Base-by-base conservation (phyloP, 1,284 basidiomycete genomes). In the Sanghuangporus weigelae region DNA sequence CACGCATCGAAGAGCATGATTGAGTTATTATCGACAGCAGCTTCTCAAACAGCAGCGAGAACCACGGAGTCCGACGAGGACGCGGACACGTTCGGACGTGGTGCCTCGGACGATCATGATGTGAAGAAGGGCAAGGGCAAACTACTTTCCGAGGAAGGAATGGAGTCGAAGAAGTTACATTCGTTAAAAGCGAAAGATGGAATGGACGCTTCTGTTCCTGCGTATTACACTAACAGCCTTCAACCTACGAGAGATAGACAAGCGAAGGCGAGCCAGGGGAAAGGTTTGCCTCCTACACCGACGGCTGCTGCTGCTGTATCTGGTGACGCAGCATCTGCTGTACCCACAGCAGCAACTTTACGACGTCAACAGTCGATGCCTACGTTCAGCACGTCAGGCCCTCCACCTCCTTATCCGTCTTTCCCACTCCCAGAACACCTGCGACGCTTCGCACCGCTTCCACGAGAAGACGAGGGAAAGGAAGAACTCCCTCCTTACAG, bases 401-500 rank as follows among this genome's bases (percentile, higher is more conserved):
- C 77, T 23, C 81, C 81, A 14, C 85, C 83, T 3, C 83, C 82
- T 0, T 84, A 84, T 67, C 80, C 81, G 0, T 68, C 75, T 3
- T 81, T 84, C 67, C 62, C 62, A 36, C 46, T 59, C 3, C 60
- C 63, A 39, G 49, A 49, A 10, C 63, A 50, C 19, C 38, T 39
- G 16, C 57, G 57, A 23, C 54, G 38, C 8, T 60, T 60, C 31
- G 23, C 36, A 35, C 58, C 62, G 23, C 36, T 49, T 62, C 77
- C 76, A 35, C 74, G 74, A 14, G 78, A 80, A 36, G 87, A 90
- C 68, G 96, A 98, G 72, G 96, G 93, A 21, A 77, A 70, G 46
- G 96, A 99, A 76, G 76, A 75, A 49, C 81, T 99, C 2, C 96
- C 97, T 0, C 50, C 70, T 1, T 99, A 99, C 75, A 84, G 81